These are phyloP conservation scores for Aspergillus proliferans DNA, from an alignment of 2,329 filamentous ascomycete species.

Conservation along the genomic window DNA sequence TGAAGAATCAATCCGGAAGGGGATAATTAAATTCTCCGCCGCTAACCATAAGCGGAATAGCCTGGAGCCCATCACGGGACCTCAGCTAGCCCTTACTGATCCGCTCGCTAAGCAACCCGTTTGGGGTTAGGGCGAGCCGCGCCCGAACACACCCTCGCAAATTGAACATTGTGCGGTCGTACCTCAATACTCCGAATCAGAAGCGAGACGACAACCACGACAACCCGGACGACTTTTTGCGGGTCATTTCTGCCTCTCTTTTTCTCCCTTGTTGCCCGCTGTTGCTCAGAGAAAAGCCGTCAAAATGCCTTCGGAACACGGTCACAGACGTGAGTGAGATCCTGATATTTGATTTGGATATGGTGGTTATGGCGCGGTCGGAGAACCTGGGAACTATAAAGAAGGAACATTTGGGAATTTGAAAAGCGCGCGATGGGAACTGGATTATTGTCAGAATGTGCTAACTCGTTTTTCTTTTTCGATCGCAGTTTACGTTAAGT, in stretches of 20 bases:
- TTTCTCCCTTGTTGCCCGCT: constrained; percentile 31
- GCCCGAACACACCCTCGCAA: constrained; percentile 32
- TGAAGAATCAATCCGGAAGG: neutral
- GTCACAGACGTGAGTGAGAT: constrained; percentile 73
- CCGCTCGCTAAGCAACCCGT: constrained; percentile 31
- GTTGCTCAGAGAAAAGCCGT: constrained; percentile 42
- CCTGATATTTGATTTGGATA: constrained; percentile 12
- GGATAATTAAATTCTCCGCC: neutral
- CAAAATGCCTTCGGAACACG: constrained; percentile 84
- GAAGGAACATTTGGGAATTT: constrained; percentile 1
- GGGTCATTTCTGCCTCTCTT: constrained; percentile 36
- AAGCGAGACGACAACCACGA: constrained; percentile 38
- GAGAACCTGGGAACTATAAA: constrained; percentile 1
- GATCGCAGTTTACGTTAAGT: constrained; percentile 77
- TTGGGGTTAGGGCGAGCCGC: constrained; percentile 30
- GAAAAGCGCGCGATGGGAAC: neutral
- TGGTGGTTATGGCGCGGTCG: constrained; percentile 6
- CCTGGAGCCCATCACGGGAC: constrained; percentile 23
- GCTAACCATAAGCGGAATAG: constrained; percentile 12
- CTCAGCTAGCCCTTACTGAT: constrained; percentile 27
- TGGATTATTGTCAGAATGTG: constrained; percentile 6
- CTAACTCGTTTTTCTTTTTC: constrained; percentile 24
- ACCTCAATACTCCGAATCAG: constrained; percentile 19
- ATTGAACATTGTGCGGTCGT: constrained; percentile 33
- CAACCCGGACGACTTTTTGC: constrained; percentile 37